phyloP scores from a whole-genome alignment of 2,329 filamentous ascomycete genomes.

The Fusarium sp. region DNA sequence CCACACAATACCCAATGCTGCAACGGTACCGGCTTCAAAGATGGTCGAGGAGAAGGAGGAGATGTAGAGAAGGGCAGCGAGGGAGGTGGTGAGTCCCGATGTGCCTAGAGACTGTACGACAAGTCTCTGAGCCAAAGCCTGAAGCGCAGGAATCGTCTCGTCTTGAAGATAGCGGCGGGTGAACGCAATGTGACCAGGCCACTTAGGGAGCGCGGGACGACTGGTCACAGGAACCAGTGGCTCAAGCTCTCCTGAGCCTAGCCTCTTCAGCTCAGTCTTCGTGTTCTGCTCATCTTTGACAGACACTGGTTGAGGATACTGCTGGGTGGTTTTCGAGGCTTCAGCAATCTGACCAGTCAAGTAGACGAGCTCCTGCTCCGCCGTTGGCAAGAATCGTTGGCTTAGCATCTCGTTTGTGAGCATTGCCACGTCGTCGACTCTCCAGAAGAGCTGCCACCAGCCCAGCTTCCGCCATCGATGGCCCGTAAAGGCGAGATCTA shows the following conservation, averaged over 20 bases:
- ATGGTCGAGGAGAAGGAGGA: conserved; percentile 67
- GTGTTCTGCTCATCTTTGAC: conserved; percentile 11
- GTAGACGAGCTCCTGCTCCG: conserved; percentile 88
- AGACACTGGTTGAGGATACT: conserved; percentile 57
- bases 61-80: conserved; percentile 71
- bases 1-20: conserved; percentile 73
- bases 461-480: conserved; percentile 83
- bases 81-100: conserved; percentile 72
- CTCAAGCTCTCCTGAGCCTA: conserved; percentile 47
- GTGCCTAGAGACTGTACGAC: conserved; percentile 84
- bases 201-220: conserved; percentile 62
- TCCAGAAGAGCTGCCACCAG: conserved; percentile 98
- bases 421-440: conserved; percentile 91
- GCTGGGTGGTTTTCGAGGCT: conserved; percentile 50
- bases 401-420: conserved; percentile 85
- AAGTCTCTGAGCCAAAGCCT: conserved; percentile 80
- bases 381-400: conserved; percentile 81
- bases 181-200: conserved; percentile 82
- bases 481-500: conserved; percentile 84
- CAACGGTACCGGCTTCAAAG: conserved; percentile 75
- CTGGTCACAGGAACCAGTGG: conserved; percentile 42
- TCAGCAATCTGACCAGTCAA: conserved; percentile 82
- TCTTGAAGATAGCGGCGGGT: conserved; percentile 77
- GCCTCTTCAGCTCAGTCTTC: conserved; percentile 32
- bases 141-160: conserved; percentile 79